Conservation (phyloP, 345 rosid species). For the Eucalyptus regnans region DNA sequence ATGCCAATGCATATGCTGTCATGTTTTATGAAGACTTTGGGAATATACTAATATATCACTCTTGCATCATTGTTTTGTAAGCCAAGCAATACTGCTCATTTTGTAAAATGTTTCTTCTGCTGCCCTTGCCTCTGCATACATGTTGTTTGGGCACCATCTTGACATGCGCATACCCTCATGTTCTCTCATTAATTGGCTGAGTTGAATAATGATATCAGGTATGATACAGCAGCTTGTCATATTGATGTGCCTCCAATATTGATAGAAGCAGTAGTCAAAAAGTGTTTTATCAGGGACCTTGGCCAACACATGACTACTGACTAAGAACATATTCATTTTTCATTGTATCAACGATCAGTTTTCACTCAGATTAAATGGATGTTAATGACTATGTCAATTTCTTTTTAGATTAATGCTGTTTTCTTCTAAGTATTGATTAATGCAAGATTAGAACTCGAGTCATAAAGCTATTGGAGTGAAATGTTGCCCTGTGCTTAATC, state of each 20-base stretch:
- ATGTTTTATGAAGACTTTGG: background rate
- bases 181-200: background rate
- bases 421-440: background rate
- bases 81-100: background rate
- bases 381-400: background rate
- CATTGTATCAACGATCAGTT: background rate
- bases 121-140: background rate
- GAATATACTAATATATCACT: background rate
- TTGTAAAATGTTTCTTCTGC: background rate
- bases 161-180: background rate
- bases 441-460: background rate
- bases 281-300: background rate
- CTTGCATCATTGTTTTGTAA: background rate
- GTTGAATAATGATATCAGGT: background rate
- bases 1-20: background rate
- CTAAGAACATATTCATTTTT: background rate
- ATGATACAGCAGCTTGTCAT: background rate
- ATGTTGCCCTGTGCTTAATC: background rate
- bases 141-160: background rate
- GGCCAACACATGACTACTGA: background rate
- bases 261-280: background rate
- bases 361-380: background rate
- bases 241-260: background rate
- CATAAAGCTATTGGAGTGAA: background rate
- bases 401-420: background rate